Base-by-base conservation (phyloP, 2,329 filamentous ascomycete species). In the Xylariaceae sp. region DNA sequence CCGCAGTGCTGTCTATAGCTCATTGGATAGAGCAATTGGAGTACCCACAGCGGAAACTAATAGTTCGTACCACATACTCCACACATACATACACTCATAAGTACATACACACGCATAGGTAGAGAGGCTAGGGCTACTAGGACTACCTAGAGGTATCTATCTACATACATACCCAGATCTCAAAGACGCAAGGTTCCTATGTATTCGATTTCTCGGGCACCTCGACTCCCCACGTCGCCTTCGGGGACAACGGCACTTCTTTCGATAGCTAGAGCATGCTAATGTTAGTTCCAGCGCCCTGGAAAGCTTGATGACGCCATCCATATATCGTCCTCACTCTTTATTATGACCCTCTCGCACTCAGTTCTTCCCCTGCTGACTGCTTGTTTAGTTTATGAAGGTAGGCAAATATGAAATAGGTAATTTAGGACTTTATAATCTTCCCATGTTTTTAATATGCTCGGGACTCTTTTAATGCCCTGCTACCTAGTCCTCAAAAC, bases 1-100 rank as follows among this genome's bases (percentile, higher is more conserved):
- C 41, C 45, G 44, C 49, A 20, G 29, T 42, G 52, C 41, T 45
- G 41, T 40, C 37, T 21, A 19, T 10, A 37, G 18, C 18, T 54
- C 26, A 59, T 56, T 61, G 50, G 56, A 26, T 18, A 21, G 41
- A 23, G 20, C 16, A 14, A 50, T 51, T 43, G 47, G 44, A 47
- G n/a, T 7, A 51, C 29, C 56, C 49, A 47, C 32, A 26, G 32
- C 44, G 45, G 49, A 23, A 45, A 32, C 48, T 40, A 48, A 10
- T 29, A 12, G 26, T 4, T 9, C 23, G 4, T 4, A 26, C 4
- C 23, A 26, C 23, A 9, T 26, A 26, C 4, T 26, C 4, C 23
- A 26, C 4, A 9, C 23, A 26, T 4, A 26, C 9, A n/a, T 26
- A 26, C 23, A 26, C 23, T 4, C 23, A 26, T 26, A 26, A 4